Base-by-base conservation (phyloP, 371 early-diverging fungal species). In the Parasitella parasitica region DNA sequence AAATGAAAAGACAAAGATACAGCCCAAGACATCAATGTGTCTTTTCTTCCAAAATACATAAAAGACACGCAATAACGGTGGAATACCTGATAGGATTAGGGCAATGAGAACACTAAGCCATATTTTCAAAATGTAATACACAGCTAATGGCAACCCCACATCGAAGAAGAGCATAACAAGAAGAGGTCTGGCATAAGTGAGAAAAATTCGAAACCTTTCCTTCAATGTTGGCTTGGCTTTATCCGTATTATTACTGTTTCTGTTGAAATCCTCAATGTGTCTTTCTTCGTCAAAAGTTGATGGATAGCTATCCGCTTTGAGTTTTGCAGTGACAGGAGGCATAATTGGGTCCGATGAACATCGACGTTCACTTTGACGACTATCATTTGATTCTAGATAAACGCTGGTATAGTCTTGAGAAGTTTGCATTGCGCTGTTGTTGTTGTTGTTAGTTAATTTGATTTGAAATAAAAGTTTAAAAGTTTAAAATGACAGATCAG, bases 51-150 rank as follows among this genome's bases (percentile, higher is more conserved):
- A 35, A 27, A 76, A 67, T 3, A 41, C 66, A 49, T 62, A 57
- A 18, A 77, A 54, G n/a, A 70, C 70, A 38, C 39, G 57, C 13
- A 83, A 35, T 20, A 77, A 54, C 15, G 83, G 80, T 18, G 83
- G 83, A 22, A 78, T 70, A 55, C 83, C 73, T 24, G 83, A 83
- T 18, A 79, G 35, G 16, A 83, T 32, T 35, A 83, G 55, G 0
- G 83, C 80, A 22, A 72, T 57, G 18, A 83, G 9, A 4, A 63
- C 16, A 2, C 65, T 57, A 1, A 72, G 59, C 41, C 69, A 71
- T 3, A 37, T 63, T 36, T 70, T 74, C 1, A 71, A 41, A 0
- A 67, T 49, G 46, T 80, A 83, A 57, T 70, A 80, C 6, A 80
- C 49, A 4, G 69, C 70, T 2, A 80, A 36, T 3, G 80, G 75